Base-by-base conservation (phyloP, 495 filamentous ascomycete species). In the Cercophora samala region DNA sequence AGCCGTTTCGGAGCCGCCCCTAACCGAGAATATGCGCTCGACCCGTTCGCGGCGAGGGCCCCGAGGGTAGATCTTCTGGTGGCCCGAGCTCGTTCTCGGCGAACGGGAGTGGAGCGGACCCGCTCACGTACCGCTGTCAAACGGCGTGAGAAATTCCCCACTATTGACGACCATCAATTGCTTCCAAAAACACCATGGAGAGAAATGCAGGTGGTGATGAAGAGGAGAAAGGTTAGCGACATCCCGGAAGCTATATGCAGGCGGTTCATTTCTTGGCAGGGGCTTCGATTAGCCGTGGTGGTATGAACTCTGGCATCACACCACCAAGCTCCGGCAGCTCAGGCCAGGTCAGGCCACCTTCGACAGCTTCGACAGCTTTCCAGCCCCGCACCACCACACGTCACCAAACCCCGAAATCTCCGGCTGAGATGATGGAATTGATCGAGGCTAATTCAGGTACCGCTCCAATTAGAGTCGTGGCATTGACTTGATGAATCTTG, bases 11-110 rank as follows among this genome's bases (percentile, higher is more conserved):
- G 58, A 29, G 25, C 58, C 58, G 58, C 17, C 22, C 17, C 25
- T 60, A 60, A 15, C 58, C 58, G 58, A 60, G 58, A 60, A 29
- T 60, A 60, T 21, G 58, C 53, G 53, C 53, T 18, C 53, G 37
- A 46, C 6, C 37, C 37, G 8, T 17, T n/a, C n/a, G n/a, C n/a
- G n/a, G n/a, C n/a, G n/a, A n/a, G n/a, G n/a, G n/a, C n/a, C n/a
- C n/a, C n/a, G n/a, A n/a, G n/a, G n/a, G n/a, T n/a, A n/a, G n/a
- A n/a, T n/a, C n/a, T n/a, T n/a, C n/a, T n/a, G n/a, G 26, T 29
- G 26, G 26, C 4, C 26, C 26, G 26, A 5, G 26, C 26, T 29
- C 26, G 18, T 18, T 21, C 22, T 2, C 54, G 4, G 54, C 6
- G 18, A n/a, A n/a, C n/a, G n/a, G n/a, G 54, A 11, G 22, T 21